Conservation (phyloP, 1,284 basidiomycete genomes). For the Pulveroboletus sp. region DNA sequence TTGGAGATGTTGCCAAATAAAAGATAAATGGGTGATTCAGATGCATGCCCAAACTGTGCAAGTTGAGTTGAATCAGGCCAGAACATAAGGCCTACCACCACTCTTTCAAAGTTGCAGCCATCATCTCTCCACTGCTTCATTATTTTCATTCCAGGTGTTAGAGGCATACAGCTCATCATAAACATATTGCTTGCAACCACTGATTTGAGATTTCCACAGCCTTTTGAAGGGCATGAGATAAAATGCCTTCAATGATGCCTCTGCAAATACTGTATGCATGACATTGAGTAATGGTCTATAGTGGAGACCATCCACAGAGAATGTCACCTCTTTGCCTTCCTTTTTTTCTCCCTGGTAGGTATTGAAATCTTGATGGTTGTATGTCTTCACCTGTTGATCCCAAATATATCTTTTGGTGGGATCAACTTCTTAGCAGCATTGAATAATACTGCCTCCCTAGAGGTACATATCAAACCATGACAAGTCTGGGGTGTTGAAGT, state of each 20-base stretch:
- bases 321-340: background rate
- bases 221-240: constrained; percentile 3
- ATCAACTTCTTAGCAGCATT: background rate
- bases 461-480: too few relatives aligned
- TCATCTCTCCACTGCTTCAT: constrained; percentile 12
- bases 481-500: too few relatives aligned
- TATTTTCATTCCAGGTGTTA: constrained; percentile 11
- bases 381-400: background rate
- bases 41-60: constrained; percentile 31
- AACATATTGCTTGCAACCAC: background rate
- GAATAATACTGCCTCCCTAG: background rate
- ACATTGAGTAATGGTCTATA: background rate
- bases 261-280: background rate
- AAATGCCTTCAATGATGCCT: background rate
- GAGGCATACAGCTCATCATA: constrained; percentile 5
- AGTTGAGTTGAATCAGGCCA: constrained; percentile 38
- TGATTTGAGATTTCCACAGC: background rate
- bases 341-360: background rate
- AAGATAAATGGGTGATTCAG: constrained; percentile 30
- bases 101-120: background rate
- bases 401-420: background rate
- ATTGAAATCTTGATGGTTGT: background rate
- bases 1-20: background rate
- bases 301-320: background rate
- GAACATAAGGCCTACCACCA: constrained; percentile 27